These are phyloP conservation scores for Suhomyces panamericanus DNA, from an alignment of 1,139 yeast genomes.

Conservation along the genomic window DNA sequence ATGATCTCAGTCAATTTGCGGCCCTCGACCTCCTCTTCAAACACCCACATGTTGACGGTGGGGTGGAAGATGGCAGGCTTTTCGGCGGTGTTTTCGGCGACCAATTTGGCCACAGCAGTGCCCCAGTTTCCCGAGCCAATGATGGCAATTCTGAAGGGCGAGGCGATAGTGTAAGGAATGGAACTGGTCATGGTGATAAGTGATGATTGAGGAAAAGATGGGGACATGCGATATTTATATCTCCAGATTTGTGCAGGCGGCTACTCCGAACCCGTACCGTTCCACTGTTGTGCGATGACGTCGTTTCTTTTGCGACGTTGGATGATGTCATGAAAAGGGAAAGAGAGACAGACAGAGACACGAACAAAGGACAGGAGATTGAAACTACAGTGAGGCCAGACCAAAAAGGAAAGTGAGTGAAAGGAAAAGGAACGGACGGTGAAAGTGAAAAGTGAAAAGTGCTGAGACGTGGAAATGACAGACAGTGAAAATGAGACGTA, in stretches of 20 bases:
- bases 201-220: not conserved
- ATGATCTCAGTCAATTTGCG: slow-evolving; percentile 46
- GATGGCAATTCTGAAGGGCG: slow-evolving; percentile 47
- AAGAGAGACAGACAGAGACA: slow-evolving; percentile 4
- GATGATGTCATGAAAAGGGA: slow-evolving; percentile 10
- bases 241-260: too few species aligned
- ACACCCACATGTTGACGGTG: slow-evolving; percentile 50
- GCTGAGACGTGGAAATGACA: too few species aligned
- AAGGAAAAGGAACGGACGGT: too few species aligned
- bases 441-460: too few species aligned
- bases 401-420: too few species aligned
- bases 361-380: not conserved
- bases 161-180: slow-evolving; percentile 34
- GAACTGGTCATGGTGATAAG: slow-evolving; percentile 31
- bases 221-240: slow-evolving; percentile 5
- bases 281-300: slow-evolving; percentile 9
- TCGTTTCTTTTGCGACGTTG: slow-evolving; percentile 10
- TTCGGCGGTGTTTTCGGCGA: slow-evolving; percentile 46
- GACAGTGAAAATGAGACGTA: too few species aligned
- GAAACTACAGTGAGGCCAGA: too few species aligned
- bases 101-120: slow-evolving; percentile 48
- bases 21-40: slow-evolving; percentile 45
- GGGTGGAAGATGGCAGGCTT: slow-evolving; percentile 42
- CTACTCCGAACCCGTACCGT: slow-evolving; percentile 11
- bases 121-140: slow-evolving; percentile 56